Percentiles rank a stretch among this genome's conserved stretches.
phyloP scores from a whole-genome alignment of 2,329 filamentous ascomycete species.

The Sporothrix protearum region DNA sequence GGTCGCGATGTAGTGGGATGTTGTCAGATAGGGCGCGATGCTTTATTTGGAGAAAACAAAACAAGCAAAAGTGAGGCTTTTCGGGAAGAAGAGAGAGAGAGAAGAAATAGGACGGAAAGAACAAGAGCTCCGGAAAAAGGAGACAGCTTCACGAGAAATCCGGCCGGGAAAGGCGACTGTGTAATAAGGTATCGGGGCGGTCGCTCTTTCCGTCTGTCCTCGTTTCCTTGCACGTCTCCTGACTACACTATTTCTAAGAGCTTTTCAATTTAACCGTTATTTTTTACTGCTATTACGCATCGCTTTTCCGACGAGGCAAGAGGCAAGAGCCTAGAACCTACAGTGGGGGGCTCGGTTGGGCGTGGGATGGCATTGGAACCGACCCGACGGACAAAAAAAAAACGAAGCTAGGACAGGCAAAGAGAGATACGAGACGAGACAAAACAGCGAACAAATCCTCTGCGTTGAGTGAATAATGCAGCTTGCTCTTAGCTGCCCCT shows the following conservation, averaged over 20 bases:
- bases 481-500: background rate
- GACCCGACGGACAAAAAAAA: background rate
- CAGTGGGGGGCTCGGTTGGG: conserved; percentile 15
- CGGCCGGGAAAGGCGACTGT: background rate
- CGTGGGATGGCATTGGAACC: conserved; percentile 13
- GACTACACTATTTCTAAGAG: conserved; percentile 15
- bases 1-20: background rate
- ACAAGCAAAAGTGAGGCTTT: conserved; percentile 4
- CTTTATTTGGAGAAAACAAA: background rate
- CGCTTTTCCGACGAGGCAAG: conserved; percentile 6
- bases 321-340: conserved; percentile 7
- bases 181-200: background rate
- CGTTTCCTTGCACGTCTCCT: background rate
- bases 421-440: background rate
- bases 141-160: background rate
- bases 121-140: background rate
- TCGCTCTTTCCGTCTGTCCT: background rate
- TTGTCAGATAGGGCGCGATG: background rate
- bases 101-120: background rate
- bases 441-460: background rate
- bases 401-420: background rate
- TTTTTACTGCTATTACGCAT: background rate
- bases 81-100: background rate
- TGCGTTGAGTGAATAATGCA: background rate
- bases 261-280: conserved; percentile 5